These are phyloP conservation scores for Tephrocybe sp. DNA, from an alignment of 768 basidiomycete genomes.

Conservation along the genomic window DNA sequence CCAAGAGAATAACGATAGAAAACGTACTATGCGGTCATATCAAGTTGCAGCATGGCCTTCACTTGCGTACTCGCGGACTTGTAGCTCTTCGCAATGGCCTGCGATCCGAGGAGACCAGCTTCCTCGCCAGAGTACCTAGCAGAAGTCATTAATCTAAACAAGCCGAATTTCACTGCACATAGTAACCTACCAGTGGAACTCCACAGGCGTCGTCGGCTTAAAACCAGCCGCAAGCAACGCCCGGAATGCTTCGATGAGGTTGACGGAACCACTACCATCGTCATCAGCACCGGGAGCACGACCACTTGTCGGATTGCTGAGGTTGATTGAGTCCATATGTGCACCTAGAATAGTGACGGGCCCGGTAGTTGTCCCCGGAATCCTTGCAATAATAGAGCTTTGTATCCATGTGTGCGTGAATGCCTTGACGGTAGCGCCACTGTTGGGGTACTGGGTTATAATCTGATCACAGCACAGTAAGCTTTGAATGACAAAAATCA, in stretches of 20 bases:
- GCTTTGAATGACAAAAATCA: background rate
- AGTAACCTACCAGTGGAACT: slow-evolving; percentile 47
- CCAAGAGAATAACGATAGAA: background rate
- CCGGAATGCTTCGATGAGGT: slow-evolving; percentile 45
- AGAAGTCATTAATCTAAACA: background rate
- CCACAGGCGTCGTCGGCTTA: slow-evolving; percentile 39
- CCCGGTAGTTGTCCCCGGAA: slow-evolving; percentile 18
- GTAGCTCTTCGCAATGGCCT: slow-evolving; percentile 48
- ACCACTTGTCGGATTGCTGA: slow-evolving; percentile 23
- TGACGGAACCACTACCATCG: slow-evolving; percentile 44
- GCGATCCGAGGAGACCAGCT: slow-evolving; percentile 48
- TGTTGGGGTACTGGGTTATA: slow-evolving; percentile 20
- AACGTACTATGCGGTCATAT: slow-evolving; percentile 38
- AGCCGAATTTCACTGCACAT: background rate
- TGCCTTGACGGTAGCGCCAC: slow-evolving; percentile 22
- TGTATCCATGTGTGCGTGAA: slow-evolving; percentile 18
- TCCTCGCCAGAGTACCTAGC: slow-evolving; percentile 40
- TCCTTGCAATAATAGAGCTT: slow-evolving; percentile 21
- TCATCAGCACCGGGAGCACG: slow-evolving; percentile 39
- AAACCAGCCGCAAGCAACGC: slow-evolving; percentile 41
- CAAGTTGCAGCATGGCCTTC: slow-evolving; percentile 45
- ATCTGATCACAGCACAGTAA: slow-evolving; percentile 14
- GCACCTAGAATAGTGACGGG: slow-evolving; percentile 26
- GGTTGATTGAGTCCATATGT: slow-evolving; percentile 30
- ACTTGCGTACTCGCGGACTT: slow-evolving; percentile 39